These are phyloP conservation scores for Anthracocystis panici-leucophaei DNA, from an alignment of 1,284 basidiomycete species.

Conservation along the genomic window DNA sequence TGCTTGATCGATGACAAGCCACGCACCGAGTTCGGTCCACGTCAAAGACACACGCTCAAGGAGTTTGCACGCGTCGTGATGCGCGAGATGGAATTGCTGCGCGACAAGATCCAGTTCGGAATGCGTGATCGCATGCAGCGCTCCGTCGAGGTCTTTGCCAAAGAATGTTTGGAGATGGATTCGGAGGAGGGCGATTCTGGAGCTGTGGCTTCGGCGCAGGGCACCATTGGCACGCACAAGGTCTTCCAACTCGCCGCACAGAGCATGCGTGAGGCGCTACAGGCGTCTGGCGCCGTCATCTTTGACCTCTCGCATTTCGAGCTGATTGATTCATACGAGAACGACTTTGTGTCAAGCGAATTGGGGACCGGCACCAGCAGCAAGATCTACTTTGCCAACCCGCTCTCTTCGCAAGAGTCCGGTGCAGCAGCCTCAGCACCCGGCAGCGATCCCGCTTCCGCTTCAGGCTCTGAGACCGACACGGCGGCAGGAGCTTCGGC, in stretches of 20 bases:
- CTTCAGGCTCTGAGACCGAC: conserved; percentile 8
- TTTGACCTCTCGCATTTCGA: conserved; percentile 92
- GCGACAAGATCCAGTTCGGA: conserved; percentile 91
- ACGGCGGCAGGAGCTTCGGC: conserved; percentile 2
- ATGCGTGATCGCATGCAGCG: conserved; percentile 90
- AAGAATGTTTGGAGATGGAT: conserved; percentile 93
- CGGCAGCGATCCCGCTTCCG: conserved; percentile 1
- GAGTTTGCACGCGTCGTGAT: conserved; percentile 92
- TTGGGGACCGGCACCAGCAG: conserved; percentile 59
- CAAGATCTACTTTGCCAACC: conserved; percentile 63
- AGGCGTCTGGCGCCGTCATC: conserved; percentile 89
- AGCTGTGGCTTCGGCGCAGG: conserved; percentile 26
- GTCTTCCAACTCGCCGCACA: conserved; percentile 77
- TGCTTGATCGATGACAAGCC: conserved; percentile 88
- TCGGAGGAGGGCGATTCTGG: conserved; percentile 65
- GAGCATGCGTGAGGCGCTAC: conserved; percentile 87
- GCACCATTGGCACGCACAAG: conserved; percentile 37
- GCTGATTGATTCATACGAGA: conserved; percentile 80
- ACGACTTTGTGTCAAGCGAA: conserved; percentile 71
- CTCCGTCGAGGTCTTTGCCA: conserved; percentile 94
- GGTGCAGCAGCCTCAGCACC: conserved; percentile 20
- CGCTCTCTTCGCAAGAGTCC: conserved; percentile 27
- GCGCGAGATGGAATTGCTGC: conserved; percentile 94
- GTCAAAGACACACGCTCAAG: conserved; percentile 89
- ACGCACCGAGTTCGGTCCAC: conserved; percentile 84